Percentiles rank a stretch among this genome's conserved stretches.
phyloP scores from a whole-genome alignment of 257 asterid species.

The Apocynum venetum region DNA sequence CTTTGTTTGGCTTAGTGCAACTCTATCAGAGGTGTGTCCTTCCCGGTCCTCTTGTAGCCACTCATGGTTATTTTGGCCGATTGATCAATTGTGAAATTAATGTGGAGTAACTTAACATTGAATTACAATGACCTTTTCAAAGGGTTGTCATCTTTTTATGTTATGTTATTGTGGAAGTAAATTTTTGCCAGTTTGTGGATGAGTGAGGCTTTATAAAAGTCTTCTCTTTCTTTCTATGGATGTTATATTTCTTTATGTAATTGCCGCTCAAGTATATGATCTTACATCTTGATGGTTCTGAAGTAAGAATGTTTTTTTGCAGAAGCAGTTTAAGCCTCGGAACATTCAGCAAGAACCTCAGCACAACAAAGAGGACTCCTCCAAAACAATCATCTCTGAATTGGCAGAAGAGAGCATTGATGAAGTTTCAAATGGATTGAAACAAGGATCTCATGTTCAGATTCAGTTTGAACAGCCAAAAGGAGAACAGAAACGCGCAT shows the following conservation, averaged over 20 bases:
- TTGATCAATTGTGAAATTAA: neutral
- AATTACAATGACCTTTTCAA: neutral
- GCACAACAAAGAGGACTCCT: conserved; percentile 28
- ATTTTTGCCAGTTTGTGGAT: neutral
- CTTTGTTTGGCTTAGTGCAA: neutral
- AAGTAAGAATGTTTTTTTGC: conserved; percentile 23
- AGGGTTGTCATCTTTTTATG: neutral
- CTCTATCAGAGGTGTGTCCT: neutral
- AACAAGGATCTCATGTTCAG: conserved; percentile 24
- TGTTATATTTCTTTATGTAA: neutral
- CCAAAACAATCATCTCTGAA: neutral
- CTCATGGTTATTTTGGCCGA: too few species aligned
- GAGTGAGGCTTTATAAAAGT: neutral
- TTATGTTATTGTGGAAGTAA: neutral
- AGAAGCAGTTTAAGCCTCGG: conserved; percentile 69
- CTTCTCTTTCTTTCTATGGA: neutral
- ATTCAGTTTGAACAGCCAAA: conserved; percentile 24
- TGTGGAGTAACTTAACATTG: neutral
- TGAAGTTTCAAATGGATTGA: conserved; percentile 22
- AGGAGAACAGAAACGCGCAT: conserved; percentile 29
- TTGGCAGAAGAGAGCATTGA: conserved; percentile 11
- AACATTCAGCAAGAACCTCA: conserved; percentile 27
- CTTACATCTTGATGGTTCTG: neutral
- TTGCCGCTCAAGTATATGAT: neutral
- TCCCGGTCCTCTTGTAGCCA: too few species aligned